phyloP scores from a whole-genome alignment of 176 grass and related monocot species.

The Oropetium thomaeum region DNA sequence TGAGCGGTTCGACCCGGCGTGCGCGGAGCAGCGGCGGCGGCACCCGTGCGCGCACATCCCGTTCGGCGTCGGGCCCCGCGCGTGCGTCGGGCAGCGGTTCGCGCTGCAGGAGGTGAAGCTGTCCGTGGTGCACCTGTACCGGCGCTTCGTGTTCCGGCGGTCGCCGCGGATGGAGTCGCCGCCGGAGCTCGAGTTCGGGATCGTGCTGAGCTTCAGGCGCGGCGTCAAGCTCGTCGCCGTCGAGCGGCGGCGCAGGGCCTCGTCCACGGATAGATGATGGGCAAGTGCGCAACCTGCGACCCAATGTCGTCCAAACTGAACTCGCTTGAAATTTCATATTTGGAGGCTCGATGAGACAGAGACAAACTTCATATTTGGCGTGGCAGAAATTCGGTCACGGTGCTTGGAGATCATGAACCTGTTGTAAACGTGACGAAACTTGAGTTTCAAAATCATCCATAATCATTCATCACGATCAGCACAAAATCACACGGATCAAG shows the following conservation, averaged over 20 bases:
- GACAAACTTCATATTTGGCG: not conserved
- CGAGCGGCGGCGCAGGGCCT: not conserved
- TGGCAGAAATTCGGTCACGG: not conserved
- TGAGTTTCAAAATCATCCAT: not conserved
- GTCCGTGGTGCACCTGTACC: slow-evolving; percentile 63
- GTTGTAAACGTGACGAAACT: too few species aligned
- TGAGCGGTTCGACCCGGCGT: slow-evolving; percentile 52
- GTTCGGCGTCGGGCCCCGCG: slow-evolving; percentile 74
- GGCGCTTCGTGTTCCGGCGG: slow-evolving; percentile 54
- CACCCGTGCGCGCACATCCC: slow-evolving; percentile 82
- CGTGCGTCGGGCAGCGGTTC: slow-evolving; percentile 85
- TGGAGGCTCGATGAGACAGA: not conserved
- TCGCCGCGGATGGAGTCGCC: slow-evolving; percentile 70
- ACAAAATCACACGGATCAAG: too few species aligned
- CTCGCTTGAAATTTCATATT: not conserved
- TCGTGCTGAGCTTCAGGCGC: slow-evolving; percentile 68
- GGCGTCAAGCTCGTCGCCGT: slow-evolving; percentile 54
- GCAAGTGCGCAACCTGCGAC: too few species aligned
- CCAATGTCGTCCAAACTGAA: not conserved
- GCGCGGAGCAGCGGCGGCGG: slow-evolving; percentile 59
- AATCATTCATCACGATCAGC: not conserved
- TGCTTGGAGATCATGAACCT: too few species aligned
- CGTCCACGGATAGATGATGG: not conserved
- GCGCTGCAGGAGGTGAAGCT: slow-evolving; percentile 81
- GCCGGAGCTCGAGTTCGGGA: slow-evolving; percentile 75